Percentiles rank a stretch among this genome's conserved stretches.
Conservation (phyloP, 345 rosid genomes). For the Eutrema yunnanense region DNA sequence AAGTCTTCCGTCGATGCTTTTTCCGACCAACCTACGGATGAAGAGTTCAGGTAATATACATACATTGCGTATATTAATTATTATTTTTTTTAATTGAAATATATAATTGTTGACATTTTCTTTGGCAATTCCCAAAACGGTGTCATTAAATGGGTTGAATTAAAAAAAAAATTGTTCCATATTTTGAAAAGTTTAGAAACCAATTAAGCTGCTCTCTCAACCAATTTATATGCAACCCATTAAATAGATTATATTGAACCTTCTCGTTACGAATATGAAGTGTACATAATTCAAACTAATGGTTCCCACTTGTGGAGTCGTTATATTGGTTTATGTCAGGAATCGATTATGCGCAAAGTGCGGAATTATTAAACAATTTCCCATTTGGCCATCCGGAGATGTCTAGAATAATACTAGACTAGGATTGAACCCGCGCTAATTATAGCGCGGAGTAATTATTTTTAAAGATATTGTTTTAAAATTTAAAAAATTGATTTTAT, state of each 20-base stretch:
- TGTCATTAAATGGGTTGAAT: slow-evolving; percentile 17
- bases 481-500: too few species aligned
- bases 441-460: too few species aligned
- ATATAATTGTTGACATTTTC: slow-evolving; percentile 18
- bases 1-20: slow-evolving; percentile 45
- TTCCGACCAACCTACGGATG: slow-evolving; percentile 29
- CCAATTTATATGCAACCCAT: neutral
- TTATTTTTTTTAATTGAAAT: neutral
- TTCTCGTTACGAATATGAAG: neutral
- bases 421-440: too few species aligned
- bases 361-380: too few species aligned
- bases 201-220: neutral
- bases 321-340: too few species aligned
- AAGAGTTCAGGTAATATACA: slow-evolving; percentile 48
- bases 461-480: too few species aligned
- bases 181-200: neutral
- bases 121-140: neutral
- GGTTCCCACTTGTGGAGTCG: too few species aligned
- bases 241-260: neutral
- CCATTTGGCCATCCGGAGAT: too few species aligned
- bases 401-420: too few species aligned
- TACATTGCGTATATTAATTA: neutral
- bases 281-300: neutral
- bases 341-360: too few species aligned
- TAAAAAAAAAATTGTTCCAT: neutral